A percentile compares a stretch with the other conserved stretches of the same genome.
phyloP scores from a whole-genome alignment of 345 rosid genomes.

The Eutrema japonicum region DNA sequence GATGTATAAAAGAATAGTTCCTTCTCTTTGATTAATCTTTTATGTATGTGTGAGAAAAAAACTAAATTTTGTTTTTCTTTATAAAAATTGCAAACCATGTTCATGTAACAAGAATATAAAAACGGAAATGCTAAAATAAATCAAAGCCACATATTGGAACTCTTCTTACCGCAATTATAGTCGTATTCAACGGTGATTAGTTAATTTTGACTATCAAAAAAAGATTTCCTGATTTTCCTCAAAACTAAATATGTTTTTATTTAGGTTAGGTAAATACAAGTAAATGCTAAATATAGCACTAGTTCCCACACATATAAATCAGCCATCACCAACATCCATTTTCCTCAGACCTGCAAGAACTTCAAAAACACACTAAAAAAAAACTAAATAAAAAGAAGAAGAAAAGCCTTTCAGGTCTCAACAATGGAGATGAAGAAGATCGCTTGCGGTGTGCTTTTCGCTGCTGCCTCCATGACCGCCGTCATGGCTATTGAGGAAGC shows the following conservation, averaged over 20 bases:
- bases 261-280: too few relatives aligned
- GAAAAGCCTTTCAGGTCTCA: slow-evolving; percentile 46
- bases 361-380: slow-evolving; percentile 19
- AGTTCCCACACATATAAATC: slow-evolving; percentile 30
- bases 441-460: slow-evolving; percentile 55
- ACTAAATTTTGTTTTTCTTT: background rate
- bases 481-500: slow-evolving; percentile 52
- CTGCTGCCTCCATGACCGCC: slow-evolving; percentile 57
- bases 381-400: slow-evolving; percentile 30
- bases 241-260: background rate
- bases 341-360: slow-evolving; percentile 49
- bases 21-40: slow-evolving; percentile 1
- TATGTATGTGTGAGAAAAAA: background rate
- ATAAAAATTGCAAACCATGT: background rate
- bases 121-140: slow-evolving; percentile 29
- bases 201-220: slow-evolving; percentile 17
- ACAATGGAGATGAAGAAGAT: slow-evolving; percentile 75
- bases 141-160: slow-evolving; percentile 22
- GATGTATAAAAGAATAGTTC: background rate
- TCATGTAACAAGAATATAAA: slow-evolving; percentile 20
- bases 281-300: background rate
- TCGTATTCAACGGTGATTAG: slow-evolving; percentile 1
- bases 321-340: slow-evolving; percentile 4
- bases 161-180: slow-evolving; percentile 34
- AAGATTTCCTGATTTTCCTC: slow-evolving; percentile 1